Base-by-base conservation (phyloP, 306 rosid species). In the Castanea crenata region DNA sequence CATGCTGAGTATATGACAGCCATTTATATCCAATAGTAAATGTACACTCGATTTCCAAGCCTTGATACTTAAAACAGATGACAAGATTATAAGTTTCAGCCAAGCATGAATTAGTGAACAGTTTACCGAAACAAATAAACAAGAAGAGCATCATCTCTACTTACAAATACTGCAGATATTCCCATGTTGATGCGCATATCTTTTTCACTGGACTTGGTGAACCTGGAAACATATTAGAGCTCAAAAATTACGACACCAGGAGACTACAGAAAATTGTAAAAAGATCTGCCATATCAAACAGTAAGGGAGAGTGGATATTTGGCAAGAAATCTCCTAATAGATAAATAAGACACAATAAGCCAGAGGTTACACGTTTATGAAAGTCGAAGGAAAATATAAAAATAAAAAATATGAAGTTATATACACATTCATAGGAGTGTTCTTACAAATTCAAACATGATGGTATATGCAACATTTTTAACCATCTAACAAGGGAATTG, bases 111-210 rank as follows among this genome's bases (percentile, higher is more conserved):
- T 64, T n/a, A 32, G 20, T 16, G 18, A 23, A 29, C 46, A 6
- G 18, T 64, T 64, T 16, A 32, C 12, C 34, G 0, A 64, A 64
- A 16, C 20, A 64, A 64, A 80, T 20, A 78, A 31, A 51, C 54
- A 56, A 20, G 32, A 65, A 31, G 77, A 80, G 38, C 25, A 55
- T 70, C 61, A 75, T 76, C 59, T 63, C 55, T 55, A 91, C 99
- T 93, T 87, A 93, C 99, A 85, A 95, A 95, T 79, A 78, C 94
- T 58, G 94, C 98, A 59, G 97, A 77, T 78, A 95, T 88, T 81
- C 90, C 98, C 84, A 95, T 80, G 89, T 95, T 95, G 88, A 95
- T 95, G 38, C 84, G 94, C 18, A 73, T 87, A 81, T 91, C 99
- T 83, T 86, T 89, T 81, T 74, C 74, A 82, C 90, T 84, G n/a